These are phyloP conservation scores for Arthrobotrys conoides DNA, from an alignment of 2,329 filamentous ascomycete genomes.

Conservation along the genomic window DNA sequence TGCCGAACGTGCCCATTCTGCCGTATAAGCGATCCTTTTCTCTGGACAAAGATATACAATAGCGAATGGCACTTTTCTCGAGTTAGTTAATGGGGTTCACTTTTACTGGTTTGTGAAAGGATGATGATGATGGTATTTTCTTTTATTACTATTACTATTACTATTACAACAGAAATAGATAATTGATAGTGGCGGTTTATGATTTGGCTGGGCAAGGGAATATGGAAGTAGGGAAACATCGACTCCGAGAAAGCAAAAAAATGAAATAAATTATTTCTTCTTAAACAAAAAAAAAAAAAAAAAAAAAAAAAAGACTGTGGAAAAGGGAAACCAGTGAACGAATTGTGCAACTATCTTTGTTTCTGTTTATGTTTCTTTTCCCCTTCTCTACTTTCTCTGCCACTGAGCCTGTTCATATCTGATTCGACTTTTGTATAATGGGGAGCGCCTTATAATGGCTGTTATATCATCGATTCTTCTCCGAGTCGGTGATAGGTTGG, in stretches of 20 bases:
- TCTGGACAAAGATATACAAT: neutral
- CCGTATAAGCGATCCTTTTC: slow-evolving; percentile 30
- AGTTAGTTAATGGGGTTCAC: neutral
- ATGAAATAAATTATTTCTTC: neutral
- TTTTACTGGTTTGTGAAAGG: slow-evolving; percentile 3
- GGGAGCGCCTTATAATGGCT: too few species aligned
- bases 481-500: too few species aligned
- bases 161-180: slow-evolving; percentile 34
- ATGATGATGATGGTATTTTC: slow-evolving; percentile 8
- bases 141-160: neutral
- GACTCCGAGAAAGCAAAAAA: neutral
- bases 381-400: slow-evolving; percentile 18
- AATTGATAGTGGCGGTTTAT: slow-evolving; percentile 43
- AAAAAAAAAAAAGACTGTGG: slow-evolving; percentile 4
- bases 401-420: slow-evolving; percentile 11
- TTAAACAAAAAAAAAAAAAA: slow-evolving; percentile 10
- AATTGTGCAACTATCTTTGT: too few species aligned
- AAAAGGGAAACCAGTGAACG: slow-evolving; percentile 11
- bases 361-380: slow-evolving; percentile 32
- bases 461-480: too few species aligned
- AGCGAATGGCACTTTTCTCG: neutral
- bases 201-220: slow-evolving; percentile 9
- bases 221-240: neutral
- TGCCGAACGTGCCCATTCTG: slow-evolving; percentile 52
- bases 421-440: neutral